Percentiles rank a stretch among this genome's conserved stretches.
phyloP scores from a whole-genome alignment of 164 flowering plant species.

The Annona cherimola region DNA sequence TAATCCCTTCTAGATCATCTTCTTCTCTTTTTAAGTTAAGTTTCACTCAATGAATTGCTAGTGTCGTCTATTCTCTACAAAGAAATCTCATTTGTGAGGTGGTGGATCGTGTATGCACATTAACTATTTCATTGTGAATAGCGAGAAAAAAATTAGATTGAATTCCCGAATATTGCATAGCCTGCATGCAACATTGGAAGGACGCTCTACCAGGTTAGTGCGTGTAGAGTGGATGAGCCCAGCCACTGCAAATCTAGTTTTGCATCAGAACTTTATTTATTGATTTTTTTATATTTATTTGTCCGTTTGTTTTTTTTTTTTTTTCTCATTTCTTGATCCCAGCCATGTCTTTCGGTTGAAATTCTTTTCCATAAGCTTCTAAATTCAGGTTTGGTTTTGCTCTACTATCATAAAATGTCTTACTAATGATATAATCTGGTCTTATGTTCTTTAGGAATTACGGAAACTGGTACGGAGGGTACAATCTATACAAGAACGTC shows the following conservation, averaged over 20 bases:
- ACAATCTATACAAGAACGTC: conserved; percentile 34
- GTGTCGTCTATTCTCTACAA: too few species aligned
- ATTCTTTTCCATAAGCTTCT: background rate
- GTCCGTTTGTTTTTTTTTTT: background rate
- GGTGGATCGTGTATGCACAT: too few species aligned
- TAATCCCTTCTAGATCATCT: too few species aligned
- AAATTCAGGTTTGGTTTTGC: background rate
- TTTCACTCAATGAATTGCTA: background rate
- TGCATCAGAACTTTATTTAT: background rate
- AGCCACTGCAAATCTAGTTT: background rate
- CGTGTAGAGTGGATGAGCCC: background rate
- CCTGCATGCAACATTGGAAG: background rate
- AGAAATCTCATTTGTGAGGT: too few species aligned
- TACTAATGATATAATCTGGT: background rate
- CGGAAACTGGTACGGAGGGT: conserved; percentile 65
- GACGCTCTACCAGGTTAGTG: background rate
- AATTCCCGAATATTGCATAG: background rate
- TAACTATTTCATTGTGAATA: too few species aligned
- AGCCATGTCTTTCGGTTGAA: background rate
- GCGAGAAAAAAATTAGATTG: background rate
- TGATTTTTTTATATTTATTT: background rate
- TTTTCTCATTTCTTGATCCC: too few species aligned
- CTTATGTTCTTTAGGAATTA: conserved; percentile 38
- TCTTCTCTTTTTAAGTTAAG: background rate
- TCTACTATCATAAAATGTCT: background rate